These are phyloP conservation scores for Candida ficus DNA, from an alignment of 805 yeast species.

Conservation along the genomic window DNA sequence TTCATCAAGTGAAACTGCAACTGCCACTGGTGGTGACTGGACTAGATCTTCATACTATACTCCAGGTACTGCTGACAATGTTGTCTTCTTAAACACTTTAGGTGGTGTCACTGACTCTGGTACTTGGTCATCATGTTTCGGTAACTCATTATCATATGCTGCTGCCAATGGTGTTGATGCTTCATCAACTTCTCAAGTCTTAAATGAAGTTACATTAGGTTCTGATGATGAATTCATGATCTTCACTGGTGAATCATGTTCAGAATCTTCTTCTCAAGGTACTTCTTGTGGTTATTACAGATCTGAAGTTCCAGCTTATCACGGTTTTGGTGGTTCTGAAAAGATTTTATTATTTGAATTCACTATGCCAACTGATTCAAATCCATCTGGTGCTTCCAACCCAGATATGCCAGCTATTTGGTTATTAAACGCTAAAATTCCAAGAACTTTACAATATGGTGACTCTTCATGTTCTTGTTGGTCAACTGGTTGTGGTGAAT, in stretches of 20 bases:
- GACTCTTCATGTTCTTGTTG: conserved; percentile 85
- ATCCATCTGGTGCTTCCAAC: conserved; percentile 47
- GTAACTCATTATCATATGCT: conserved; percentile 86
- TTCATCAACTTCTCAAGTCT: conserved; percentile 62
- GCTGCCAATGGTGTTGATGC: conserved; percentile 73
- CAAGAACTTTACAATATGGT: conserved; percentile 96
- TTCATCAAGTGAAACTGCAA: conserved; percentile 27
- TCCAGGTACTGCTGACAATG: conserved; percentile 66
- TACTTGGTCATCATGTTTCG: conserved; percentile 78
- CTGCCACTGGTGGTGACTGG: conserved; percentile 54
- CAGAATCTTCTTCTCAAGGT: conserved; percentile 28
- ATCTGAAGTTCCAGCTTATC: conserved; percentile 83
- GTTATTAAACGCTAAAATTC: conserved; percentile 92
- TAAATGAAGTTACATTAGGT: conserved; percentile 60
- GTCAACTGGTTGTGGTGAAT: conserved; percentile 96
- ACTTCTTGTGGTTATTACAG: conserved; percentile 80
- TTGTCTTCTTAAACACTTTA: conserved; percentile 77
- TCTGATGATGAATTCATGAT: conserved; percentile 80
- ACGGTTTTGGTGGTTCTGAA: conserved; percentile 81
- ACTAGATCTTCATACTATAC: conserved; percentile 67
- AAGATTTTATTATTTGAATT: conserved; percentile 94
- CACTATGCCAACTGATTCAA: conserved; percentile 72
- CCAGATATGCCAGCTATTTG: conserved; percentile 98
- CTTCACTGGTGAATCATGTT: conserved; percentile 67
- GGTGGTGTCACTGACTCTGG: conserved; percentile 84